phyloP scores from a whole-genome alignment of 1,284 basidiomycete species.

The Dichomitus squalens region DNA sequence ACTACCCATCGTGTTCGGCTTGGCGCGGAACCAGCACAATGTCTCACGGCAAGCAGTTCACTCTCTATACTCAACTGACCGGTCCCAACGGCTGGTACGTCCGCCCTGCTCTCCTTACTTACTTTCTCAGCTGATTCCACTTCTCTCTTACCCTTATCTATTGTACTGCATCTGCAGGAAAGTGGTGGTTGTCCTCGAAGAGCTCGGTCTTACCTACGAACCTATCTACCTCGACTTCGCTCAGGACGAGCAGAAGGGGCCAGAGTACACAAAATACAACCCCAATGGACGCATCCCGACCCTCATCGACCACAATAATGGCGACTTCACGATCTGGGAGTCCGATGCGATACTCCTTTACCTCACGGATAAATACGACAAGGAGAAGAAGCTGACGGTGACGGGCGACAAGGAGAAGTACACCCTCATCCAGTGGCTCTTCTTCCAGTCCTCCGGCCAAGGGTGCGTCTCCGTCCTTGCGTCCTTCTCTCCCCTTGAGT shows the following conservation, averaged over 20 bases:
- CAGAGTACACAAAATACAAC: slow-evolving; percentile 53
- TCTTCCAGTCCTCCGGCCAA: slow-evolving; percentile 33
- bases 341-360: slow-evolving; percentile 34
- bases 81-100: slow-evolving; percentile 7
- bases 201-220: slow-evolving; percentile 26
- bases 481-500: too few species aligned
- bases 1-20: neutral
- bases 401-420: slow-evolving; percentile 21
- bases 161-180: slow-evolving; percentile 27
- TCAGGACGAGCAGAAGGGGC: slow-evolving; percentile 49
- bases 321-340: slow-evolving; percentile 52
- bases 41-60: slow-evolving; percentile 12
- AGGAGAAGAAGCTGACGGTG: slow-evolving; percentile 23
- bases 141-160: too few species aligned
- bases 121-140: too few species aligned
- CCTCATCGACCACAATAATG: slow-evolving; percentile 39
- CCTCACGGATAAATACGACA: too few species aligned
- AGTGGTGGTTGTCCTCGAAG: slow-evolving; percentile 29
- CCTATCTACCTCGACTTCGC: slow-evolving; percentile 37
- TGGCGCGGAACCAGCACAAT: neutral
- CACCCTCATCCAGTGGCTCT: slow-evolving; percentile 29
- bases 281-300: slow-evolving; percentile 61
- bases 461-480: slow-evolving; percentile 14
- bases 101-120: neutral
- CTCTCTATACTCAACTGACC: slow-evolving; percentile 1